Evolutionary conservation across 2,329 filamentous ascomycete species (phyloP).

Genomic region (Setomelanomma holmii): DNA sequence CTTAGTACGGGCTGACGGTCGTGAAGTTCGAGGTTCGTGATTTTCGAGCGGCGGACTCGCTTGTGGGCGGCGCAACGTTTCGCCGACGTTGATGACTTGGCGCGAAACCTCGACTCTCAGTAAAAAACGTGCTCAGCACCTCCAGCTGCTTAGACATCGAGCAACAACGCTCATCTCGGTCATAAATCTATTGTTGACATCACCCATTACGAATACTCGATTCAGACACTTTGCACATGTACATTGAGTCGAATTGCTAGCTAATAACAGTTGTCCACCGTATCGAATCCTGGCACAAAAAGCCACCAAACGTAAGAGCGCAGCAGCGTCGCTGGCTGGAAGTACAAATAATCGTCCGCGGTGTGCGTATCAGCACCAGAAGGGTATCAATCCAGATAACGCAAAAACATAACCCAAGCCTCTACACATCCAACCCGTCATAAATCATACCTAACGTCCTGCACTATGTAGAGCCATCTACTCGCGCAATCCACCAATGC

Average conservation of each 20-base stretch:
- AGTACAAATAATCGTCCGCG: too few relatives aligned
- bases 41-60: constrained; percentile 22
- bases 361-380: not conserved
- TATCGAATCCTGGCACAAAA: not conserved
- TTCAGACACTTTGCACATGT: constrained; percentile 12
- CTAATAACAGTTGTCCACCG: constrained; percentile 6
- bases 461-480: constrained; percentile 26
- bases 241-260: constrained; percentile 15
- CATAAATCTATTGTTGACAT: too few relatives aligned
- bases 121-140: too few relatives aligned
- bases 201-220: too few relatives aligned
- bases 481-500: constrained; percentile 57
- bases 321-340: not conserved
- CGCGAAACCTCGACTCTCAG: constrained; percentile 1
- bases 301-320: not conserved
- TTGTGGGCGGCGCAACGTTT: constrained; percentile 26
- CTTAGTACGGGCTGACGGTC: constrained; percentile 40
- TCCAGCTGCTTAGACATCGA: too few relatives aligned
- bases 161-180: too few relatives aligned
- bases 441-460: constrained; percentile 20
- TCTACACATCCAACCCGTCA: constrained; percentile 9
- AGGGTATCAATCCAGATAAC: constrained; percentile 6
- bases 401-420: not conserved
- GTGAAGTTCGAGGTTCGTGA: constrained; percentile 22
- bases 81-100: constrained; percentile 22